Evolutionary conservation across 2,329 filamentous ascomycete genomes (phyloP), one percentile per base, ranked within the genome.

Genomic region (Fusarium aywerte): DNA sequence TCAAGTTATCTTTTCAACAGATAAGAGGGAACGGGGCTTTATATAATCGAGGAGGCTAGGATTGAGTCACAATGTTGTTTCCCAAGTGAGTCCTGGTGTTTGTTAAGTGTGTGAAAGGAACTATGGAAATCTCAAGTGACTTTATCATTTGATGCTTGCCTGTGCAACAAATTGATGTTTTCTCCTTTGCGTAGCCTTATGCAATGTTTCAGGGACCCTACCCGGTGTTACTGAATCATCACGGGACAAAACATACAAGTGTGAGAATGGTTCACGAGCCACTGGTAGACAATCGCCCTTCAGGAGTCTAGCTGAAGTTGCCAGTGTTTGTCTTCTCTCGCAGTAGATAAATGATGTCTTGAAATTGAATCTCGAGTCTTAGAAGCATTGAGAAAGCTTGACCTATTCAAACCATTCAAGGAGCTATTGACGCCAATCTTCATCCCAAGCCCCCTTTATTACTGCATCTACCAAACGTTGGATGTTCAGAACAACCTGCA

Each of bases 1-100:
- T 35, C 5, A 11, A 18, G 3, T 0, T 9, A 8, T 11, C 10
- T 9, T 16, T 23, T 2, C 7, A 10, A 11, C 9, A 2, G 13
- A 13, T 3, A 18, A 15, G 7, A 5, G 31, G 7, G 11, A 13
- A 25, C 1, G 8, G 8, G n/a, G 5, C 31, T 48, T 18, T 48
- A 35, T 48, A 48, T 35, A 48, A 12, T 7, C 2, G 8, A 25
- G 15, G 18, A 32, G 23, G 4, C 2, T 31, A 3, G 5, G 20
- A 11, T 3, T n/a, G 29, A 33, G 23, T 47, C 11, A 23, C 15
- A 11, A 23, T 7, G 12, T 16, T 7, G 20, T 3, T n/a, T 11
- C 15, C 2, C 3, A 3, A 8, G 4, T 10, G 18, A 7, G 20
- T 39, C 11, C 21, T 16, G 3, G 15, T 11, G 21, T 9, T 13